Conservation (phyloP, 306 rosid genomes). For the Oxytropis ochrocephala region DNA sequence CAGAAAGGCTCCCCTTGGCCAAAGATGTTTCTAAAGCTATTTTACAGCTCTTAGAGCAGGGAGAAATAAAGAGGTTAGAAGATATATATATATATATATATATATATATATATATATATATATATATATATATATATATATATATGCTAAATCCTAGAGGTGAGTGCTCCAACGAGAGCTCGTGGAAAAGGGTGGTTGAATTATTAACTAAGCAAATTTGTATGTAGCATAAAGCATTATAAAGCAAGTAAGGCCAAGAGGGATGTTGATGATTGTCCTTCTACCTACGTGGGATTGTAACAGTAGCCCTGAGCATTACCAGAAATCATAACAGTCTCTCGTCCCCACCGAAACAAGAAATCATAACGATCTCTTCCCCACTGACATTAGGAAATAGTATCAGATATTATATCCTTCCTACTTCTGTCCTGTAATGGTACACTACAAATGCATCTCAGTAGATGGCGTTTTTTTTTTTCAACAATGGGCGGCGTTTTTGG, state of each 20-base stretch:
- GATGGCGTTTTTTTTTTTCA: no score
- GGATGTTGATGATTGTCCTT: conserved; percentile 5
- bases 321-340: background rate
- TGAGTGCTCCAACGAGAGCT: background rate
- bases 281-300: background rate
- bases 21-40: no score
- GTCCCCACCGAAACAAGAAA: conserved; percentile 13
- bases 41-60: no score
- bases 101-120: no score
- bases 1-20: no score
- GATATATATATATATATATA: no score
- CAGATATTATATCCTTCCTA: background rate
- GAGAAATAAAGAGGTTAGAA: background rate
- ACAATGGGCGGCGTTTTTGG: no score
- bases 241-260: background rate
- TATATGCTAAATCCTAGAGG: background rate
- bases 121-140: no score
- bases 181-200: conserved; percentile 6
- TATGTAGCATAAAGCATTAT: conserved; percentile 1
- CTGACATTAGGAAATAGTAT: background rate
- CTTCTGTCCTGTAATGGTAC: background rate
- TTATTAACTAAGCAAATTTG: conserved; percentile 15
- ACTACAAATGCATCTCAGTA: no score
- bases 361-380: no score
- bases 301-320: background rate